These are phyloP conservation scores for Starmerella bombicola DNA, from an alignment of 805 yeast genomes.

Conservation along the genomic window DNA sequence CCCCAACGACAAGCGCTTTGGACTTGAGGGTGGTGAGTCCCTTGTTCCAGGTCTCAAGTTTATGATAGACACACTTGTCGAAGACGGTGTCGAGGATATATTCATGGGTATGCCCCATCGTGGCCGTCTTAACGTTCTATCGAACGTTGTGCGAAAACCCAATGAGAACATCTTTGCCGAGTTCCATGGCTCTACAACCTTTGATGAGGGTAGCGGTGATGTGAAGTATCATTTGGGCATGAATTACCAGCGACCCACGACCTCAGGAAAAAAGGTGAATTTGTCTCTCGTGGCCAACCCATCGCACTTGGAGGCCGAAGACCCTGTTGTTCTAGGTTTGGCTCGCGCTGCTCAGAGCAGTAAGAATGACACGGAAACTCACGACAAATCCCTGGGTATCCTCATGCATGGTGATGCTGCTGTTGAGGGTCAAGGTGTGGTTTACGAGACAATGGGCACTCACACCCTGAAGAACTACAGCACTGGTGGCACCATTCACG, in stretches of 20 bases:
- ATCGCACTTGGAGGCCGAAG: slow-evolving; percentile 97
- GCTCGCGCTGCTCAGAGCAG: slow-evolving; percentile 90
- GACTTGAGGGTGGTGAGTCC: slow-evolving; percentile 96
- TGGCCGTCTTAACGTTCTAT: slow-evolving; percentile 95
- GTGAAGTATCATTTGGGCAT: slow-evolving; percentile 98
- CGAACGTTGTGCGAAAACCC: slow-evolving; percentile 97
- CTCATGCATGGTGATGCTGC: slow-evolving; percentile 99
- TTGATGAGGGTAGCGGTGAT: slow-evolving; percentile 97
- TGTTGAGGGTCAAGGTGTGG: slow-evolving; percentile 97
- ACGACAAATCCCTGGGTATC: slow-evolving; percentile 79
- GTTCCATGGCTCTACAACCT: slow-evolving; percentile 79
- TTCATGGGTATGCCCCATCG: slow-evolving; percentile 99
- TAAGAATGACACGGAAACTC: slow-evolving; percentile 66
- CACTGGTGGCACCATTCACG: slow-evolving; percentile 96
- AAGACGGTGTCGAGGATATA: slow-evolving; percentile 80
- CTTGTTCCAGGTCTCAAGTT: slow-evolving; percentile 96
- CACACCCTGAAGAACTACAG: slow-evolving; percentile 84
- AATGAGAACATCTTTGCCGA: slow-evolving; percentile 95
- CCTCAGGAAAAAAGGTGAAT: slow-evolving; percentile 92
- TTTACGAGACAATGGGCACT: slow-evolving; percentile 96
- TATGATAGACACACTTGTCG: slow-evolving; percentile 79
- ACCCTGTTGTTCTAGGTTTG: slow-evolving; percentile 96
- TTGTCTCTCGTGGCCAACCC: slow-evolving; percentile 96
- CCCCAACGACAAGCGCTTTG: slow-evolving; percentile 97
- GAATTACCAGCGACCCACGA: slow-evolving; percentile 98